Percentiles rank a stretch among this genome's conserved stretches.
Conservation (phyloP, 768 basidiomycete species). For the Mycena epipterygia region DNA sequence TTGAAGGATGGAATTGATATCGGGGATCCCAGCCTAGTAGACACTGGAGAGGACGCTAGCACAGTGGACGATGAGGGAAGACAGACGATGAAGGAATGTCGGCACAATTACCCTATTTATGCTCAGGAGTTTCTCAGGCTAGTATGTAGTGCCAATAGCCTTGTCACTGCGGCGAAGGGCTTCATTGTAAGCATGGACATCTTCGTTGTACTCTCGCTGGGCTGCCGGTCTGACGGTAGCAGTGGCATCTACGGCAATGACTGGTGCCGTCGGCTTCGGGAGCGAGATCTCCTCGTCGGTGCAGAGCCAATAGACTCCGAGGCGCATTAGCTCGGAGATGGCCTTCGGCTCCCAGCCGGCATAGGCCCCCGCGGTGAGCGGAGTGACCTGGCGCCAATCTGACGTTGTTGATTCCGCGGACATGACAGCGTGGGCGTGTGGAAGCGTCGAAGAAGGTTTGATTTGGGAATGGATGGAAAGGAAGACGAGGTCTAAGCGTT, state of each 20-base stretch:
- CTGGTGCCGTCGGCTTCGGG: background rate
- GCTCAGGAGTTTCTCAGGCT: no score
- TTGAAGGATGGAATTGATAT: no score
- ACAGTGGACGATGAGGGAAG: no score
- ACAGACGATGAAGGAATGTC: no score
- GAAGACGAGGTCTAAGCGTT: background rate
- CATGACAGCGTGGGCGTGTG: background rate
- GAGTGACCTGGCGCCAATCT: slow-evolving; percentile 8
- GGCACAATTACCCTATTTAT: no score
- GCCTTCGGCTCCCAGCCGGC: slow-evolving; percentile 11
- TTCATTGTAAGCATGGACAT: slow-evolving; percentile 12
- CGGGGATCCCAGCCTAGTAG: no score
- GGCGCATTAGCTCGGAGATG: slow-evolving; percentile 21
- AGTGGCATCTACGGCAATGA: background rate
- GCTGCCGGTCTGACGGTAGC: background rate
- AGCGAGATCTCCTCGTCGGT: slow-evolving; percentile 10
- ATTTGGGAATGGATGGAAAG: background rate
- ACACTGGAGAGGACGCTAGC: no score
- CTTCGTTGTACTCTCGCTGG: slow-evolving; percentile 7
- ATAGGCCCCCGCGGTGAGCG: background rate
- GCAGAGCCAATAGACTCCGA: slow-evolving; percentile 1
- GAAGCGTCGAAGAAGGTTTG: background rate
- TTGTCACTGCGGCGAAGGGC: slow-evolving; percentile 9
- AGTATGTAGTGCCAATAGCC: slow-evolving; percentile 17
- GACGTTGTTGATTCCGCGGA: slow-evolving; percentile 1